Base-by-base conservation (phyloP, 345 rosid genomes). In the Reutealis trisperma region DNA sequence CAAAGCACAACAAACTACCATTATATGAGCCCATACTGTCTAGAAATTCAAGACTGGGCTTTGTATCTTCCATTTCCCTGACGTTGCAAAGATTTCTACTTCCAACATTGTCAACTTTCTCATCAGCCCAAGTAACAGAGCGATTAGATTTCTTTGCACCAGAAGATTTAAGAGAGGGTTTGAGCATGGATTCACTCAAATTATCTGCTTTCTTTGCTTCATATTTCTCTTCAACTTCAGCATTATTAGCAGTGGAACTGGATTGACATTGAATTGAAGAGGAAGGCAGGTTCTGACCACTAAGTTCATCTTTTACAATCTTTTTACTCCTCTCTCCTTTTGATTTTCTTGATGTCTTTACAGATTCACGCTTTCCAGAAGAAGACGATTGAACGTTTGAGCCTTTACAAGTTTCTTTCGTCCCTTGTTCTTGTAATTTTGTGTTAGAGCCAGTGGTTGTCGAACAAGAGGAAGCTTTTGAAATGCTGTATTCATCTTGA, bases 101-200 rank as follows among this genome's bases (percentile, higher is more conserved):
- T 69, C 67, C 80, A 37, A 78, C 78, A 70, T 75, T 73, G 69
- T 63, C 81, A 65, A 42, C 80, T 76, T 86, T 86, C 82, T 89
- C 87, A 87, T 93, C 98, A 62, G 96, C 97, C 97, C 98, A 95
- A n/a, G 92, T 92, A 75, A 96, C 98, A 47, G 90, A 85, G 51
- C 73, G 88, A 49, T 60, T 74, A 22, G 79, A 78, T 81, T 85
- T 91, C 84, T 87, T 89, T 42, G 89, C 74, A 61, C 84, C 84
- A 51, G 89, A 76, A 67, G 82, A 77, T 87, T 87, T 90, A 74
- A 96, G 94, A 73, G 92, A 90, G 54, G 98, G 83, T 79, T 86
- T 92, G 71, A 80, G 87, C 67, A 81, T 60, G 21, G 75, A 55
- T 79, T 77, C 87, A 80, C 83, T 77, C 63, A 78, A 81, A 65